These are phyloP conservation scores for Sclerotinia borealis DNA, from an alignment of 2,329 filamentous ascomycete species.

Conservation along the genomic window DNA sequence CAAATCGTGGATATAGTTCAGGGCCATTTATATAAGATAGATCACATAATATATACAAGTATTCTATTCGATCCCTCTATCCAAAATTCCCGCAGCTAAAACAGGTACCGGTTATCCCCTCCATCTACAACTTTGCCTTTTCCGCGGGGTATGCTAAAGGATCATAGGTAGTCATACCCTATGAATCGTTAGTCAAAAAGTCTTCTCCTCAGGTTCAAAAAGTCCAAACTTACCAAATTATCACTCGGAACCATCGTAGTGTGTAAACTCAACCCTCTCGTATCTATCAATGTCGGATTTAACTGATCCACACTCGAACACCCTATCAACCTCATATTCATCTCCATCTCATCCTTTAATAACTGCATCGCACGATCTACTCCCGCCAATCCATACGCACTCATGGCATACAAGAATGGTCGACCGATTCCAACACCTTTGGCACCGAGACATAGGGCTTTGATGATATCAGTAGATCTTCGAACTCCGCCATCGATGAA, in stretches of 20 bases:
- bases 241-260: slow-evolving; percentile 54
- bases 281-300: slow-evolving; percentile 74
- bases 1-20: background rate
- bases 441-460: slow-evolving; percentile 88
- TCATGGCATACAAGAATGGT: slow-evolving; percentile 96
- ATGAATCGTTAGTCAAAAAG: slow-evolving; percentile 5
- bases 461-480: slow-evolving; percentile 88
- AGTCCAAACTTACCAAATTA: slow-evolving; percentile 39
- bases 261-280: slow-evolving; percentile 60
- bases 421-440: slow-evolving; percentile 89
- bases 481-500: slow-evolving; percentile 88
- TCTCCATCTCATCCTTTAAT: slow-evolving; percentile 94
- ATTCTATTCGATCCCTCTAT: background rate
- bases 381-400: slow-evolving; percentile 77
- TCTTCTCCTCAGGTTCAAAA: background rate
- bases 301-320: slow-evolving; percentile 69
- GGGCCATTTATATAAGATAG: background rate
- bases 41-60: background rate
- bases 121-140: slow-evolving; percentile 42
- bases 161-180: slow-evolving; percentile 36
- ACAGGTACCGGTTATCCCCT: no score
- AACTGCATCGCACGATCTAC: slow-evolving; percentile 90
- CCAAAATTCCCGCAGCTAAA: background rate
- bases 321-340: slow-evolving; percentile 96
- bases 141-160: slow-evolving; percentile 42